Evolutionary conservation across 1,284 basidiomycete genomes (phyloP), one percentile per base, ranked within the genome.

Genomic region (Grifola frondosa): DNA sequence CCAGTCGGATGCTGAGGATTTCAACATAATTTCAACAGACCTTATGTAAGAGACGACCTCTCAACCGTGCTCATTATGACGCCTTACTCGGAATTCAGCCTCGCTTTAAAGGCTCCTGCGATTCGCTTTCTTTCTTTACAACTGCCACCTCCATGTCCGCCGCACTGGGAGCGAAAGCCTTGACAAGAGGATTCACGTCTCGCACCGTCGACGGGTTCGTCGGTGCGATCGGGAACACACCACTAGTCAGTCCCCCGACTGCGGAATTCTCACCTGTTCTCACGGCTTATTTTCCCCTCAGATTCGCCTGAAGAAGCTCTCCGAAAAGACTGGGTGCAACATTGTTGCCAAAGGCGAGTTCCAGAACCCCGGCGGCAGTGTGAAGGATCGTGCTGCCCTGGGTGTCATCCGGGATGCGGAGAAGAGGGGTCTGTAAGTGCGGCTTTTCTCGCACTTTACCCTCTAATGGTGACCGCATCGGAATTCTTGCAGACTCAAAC

Each of bases 291-390:
- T 43, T 30, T 42, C 25, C 30, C 8, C n/a, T n/a, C 30, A 96
- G 92, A 93, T 97, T 51, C 81, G 85, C 54, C 74, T 97, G 42
- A 85, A 89, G 67, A 71, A 71, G 22, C 75, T 97, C 19, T 97
- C 93, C n/a, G 82, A 94, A 50, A 82, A 82, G 64, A 91, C 84
- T 0, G 95, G 95, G n/a, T 86, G 83, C 49, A 83, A 84, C 48
- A 92, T 99, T 48, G 83, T 88, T 49, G 96, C 91, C 32, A 99
- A 99, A 66, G 93, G 94, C 37, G 96, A 99, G 69, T 96, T 98
- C 64, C 93, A 97, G 74, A 97, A 97, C 59, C 97, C 97, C 0
- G 97, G 97, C n/a, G 97, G 97, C 32, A 95, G 91, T 54, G 93
- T 99, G 59, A 99, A 99, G 70, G 96, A 99, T 65, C 85, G 96